A percentile compares a stretch with the other conserved stretches of the same genome.
These are phyloP conservation scores for Neonectria punicea DNA, from an alignment of 2,329 filamentous ascomycete genomes.

Conservation along the genomic window DNA sequence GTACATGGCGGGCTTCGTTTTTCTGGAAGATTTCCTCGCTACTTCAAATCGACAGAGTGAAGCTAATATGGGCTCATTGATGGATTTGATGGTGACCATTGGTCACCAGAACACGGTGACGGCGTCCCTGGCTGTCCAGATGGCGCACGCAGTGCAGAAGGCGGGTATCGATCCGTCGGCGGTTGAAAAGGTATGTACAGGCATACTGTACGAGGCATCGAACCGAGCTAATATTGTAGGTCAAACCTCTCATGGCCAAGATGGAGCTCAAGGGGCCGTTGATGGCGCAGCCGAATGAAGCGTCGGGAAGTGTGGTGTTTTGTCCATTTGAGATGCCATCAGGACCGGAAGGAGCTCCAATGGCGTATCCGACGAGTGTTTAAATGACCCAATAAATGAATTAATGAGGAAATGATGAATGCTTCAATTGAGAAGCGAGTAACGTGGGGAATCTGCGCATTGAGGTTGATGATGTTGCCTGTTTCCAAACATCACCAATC, in stretches of 20 bases:
- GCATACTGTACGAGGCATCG: background rate
- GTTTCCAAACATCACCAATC: no score
- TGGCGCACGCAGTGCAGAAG: slow-evolving; percentile 72
- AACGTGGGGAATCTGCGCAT: no score
- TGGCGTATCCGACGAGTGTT: slow-evolving; percentile 13
- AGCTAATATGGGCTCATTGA: slow-evolving; percentile 72
- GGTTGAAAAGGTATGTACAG: slow-evolving; percentile 36
- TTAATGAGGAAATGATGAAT: no score
- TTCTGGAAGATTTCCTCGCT: slow-evolving; percentile 75
- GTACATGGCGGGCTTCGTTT: slow-evolving; percentile 76
- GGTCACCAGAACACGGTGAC: slow-evolving; percentile 73
- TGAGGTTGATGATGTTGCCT: no score
- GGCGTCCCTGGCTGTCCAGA: slow-evolving; percentile 75
- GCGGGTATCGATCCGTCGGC: slow-evolving; percentile 39
- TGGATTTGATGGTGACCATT: slow-evolving; percentile 73
- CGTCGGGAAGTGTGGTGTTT: slow-evolving; percentile 32
- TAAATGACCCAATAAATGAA: background rate
- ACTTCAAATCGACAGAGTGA: slow-evolving; percentile 60
- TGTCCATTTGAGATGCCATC: slow-evolving; percentile 35
- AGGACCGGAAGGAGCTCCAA: slow-evolving; percentile 27
- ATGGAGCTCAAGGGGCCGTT: slow-evolving; percentile 30
- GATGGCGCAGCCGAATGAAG: slow-evolving; percentile 28
- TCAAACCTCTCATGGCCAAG: slow-evolving; percentile 27
- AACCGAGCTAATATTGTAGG: slow-evolving; percentile 19
- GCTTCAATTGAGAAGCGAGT: no score